Evolutionary conservation across 805 yeast species (phyloP).

Genomic region (Candida alai): DNA sequence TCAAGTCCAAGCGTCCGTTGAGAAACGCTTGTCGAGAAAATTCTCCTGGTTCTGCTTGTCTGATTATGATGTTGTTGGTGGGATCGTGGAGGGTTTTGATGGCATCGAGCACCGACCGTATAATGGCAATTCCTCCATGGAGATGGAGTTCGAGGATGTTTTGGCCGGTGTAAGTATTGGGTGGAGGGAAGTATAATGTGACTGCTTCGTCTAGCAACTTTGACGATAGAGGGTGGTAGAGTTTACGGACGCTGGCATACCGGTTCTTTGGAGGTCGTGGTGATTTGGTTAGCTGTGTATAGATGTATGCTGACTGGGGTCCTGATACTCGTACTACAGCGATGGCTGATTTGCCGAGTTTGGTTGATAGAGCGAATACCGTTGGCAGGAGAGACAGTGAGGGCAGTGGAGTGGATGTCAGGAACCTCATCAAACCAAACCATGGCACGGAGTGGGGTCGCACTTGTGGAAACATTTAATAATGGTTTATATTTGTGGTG

Average conservation of each 20-base stretch:
- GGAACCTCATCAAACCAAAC: no score
- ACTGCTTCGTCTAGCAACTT: constrained; percentile 73
- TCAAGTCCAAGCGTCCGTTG: constrained; percentile 78
- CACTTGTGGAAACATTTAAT: no score
- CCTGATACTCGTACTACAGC: constrained; percentile 87
- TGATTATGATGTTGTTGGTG: constrained; percentile 35
- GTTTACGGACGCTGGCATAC: constrained; percentile 52
- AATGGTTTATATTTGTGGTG: no score
- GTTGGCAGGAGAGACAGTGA: constrained; percentile 50
- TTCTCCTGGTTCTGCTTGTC: constrained; percentile 93
- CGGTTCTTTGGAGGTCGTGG: constrained; percentile 44
- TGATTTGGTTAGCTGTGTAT: constrained; percentile 42
- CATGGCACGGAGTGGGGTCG: no score
- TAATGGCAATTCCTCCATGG: constrained; percentile 91
- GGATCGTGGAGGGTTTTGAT: constrained; percentile 52
- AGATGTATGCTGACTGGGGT: constrained; percentile 47
- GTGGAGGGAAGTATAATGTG: constrained; percentile 62
- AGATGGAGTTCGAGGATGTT: constrained; percentile 84
- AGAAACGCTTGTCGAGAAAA: constrained; percentile 83
- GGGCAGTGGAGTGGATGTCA: no score
- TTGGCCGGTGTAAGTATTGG: constrained; percentile 89
- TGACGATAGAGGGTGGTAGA: constrained; percentile 42
- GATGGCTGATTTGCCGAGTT: constrained; percentile 76
- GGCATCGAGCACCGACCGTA: constrained; percentile 61
- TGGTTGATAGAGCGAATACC: constrained; percentile 86